Conservation (phyloP, 2,329 filamentous ascomycete species). For the Nigrospora sphaerica region DNA sequence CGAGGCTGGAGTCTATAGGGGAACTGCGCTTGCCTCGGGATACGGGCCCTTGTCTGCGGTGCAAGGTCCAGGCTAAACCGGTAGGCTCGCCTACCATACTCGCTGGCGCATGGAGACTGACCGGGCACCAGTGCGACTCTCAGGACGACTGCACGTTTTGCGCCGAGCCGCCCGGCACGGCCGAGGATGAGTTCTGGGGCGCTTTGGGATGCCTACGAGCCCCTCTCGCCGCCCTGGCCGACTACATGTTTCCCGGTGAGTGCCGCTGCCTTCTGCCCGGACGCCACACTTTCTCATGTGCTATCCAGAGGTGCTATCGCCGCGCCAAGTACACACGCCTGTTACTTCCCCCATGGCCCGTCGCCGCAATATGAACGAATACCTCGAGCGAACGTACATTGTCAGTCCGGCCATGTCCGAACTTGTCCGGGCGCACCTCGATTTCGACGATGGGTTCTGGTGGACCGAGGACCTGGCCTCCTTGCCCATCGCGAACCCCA, state of each 20-base stretch:
- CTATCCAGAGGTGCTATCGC: slow-evolving; percentile 34
- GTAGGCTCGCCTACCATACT: slow-evolving; percentile 24
- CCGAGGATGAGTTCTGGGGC: slow-evolving; percentile 38
- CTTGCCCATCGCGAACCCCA: slow-evolving; percentile 29
- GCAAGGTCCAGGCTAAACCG: slow-evolving; percentile 36
- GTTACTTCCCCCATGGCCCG: slow-evolving; percentile 41
- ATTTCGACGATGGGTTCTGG: slow-evolving; percentile 52
- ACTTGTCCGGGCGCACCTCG: slow-evolving; percentile 37
- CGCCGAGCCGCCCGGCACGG: slow-evolving; percentile 25
- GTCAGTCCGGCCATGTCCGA: slow-evolving; percentile 30
- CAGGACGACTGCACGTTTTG: slow-evolving; percentile 43
- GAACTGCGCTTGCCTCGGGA: slow-evolving; percentile 45
- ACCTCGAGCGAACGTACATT: slow-evolving; percentile 38
- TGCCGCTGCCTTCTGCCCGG: background rate
- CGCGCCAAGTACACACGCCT: slow-evolving; percentile 41
- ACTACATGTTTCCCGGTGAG: slow-evolving; percentile 43
- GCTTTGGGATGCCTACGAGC: slow-evolving; percentile 45
- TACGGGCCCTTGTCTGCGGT: slow-evolving; percentile 42
- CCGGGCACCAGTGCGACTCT: slow-evolving; percentile 40
- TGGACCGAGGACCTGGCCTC: slow-evolving; percentile 44
- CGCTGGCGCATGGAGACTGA: background rate
- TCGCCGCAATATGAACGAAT: slow-evolving; percentile 44
- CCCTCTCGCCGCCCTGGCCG: slow-evolving; percentile 36
- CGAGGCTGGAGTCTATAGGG: slow-evolving; percentile 48
- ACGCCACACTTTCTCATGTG: background rate